Evolutionary conservation across 257 asterid species (phyloP), one percentile per base, ranked within the genome.

Genomic region (Scutellaria barbata): DNA sequence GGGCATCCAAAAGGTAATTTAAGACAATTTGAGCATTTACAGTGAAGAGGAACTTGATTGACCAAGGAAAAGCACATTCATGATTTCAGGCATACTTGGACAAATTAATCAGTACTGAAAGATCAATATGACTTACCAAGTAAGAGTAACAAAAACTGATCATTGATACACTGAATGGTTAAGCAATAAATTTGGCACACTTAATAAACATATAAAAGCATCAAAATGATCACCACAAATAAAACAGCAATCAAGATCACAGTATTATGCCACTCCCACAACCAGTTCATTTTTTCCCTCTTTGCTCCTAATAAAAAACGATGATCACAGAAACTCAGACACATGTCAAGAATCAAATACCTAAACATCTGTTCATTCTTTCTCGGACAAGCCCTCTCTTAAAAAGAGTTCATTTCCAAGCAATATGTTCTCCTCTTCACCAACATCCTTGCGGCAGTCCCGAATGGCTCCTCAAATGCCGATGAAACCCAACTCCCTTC

Each of bases 371-470:
- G 14, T 42, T 33, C 2, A 13, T 56, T 42, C 56, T 68, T 42
- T 55, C 61, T 57, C n/a, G 25, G 56, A 17, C 67, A 61, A 63
- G 22, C 46, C 60, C 64, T 53, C 39, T 10, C 57, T 86, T 85
- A 92, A 74, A 92, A 92, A 3, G 98, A 87, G 90, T 92, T 92
- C 96, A 92, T 92, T 79, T 92, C 98, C 76, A 92, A 77, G 79
- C 95, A 92, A 60, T 89, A 89, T 16, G 98, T 89, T 85, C 95
- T 89, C 83, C 96, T 73, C 86, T 84, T 92, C 63, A 85, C 82
- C 90, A 92, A 70, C 95, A 89, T 87, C 87, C 87, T 92, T 0
- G 89, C 93, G 69, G 98, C 98, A 35, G 87, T 77, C 61, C 86
- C 82, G 51, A 61, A 92, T 1, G 98, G 96, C 80, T 87, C 96